These are phyloP conservation scores for Lindgomyces ingoldianus DNA, from an alignment of 495 filamentous ascomycete species.

Conservation along the genomic window DNA sequence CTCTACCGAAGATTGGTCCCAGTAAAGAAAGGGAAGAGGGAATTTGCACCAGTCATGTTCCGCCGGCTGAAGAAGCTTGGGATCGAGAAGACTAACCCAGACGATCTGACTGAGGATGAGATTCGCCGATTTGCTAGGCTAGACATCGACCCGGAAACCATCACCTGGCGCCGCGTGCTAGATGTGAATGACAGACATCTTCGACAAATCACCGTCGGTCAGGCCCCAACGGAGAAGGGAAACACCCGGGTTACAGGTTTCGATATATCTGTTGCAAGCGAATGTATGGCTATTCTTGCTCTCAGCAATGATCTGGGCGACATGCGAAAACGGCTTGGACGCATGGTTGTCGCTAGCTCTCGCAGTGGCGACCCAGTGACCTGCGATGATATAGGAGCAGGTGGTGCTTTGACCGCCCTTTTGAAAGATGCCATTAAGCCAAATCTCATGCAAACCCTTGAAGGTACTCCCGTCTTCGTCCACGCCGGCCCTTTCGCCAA, in stretches of 20 bases:
- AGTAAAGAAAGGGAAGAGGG: constrained; percentile 80
- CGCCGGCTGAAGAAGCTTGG: constrained; percentile 90
- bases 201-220: constrained; percentile 81
- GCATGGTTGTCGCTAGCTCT: constrained; percentile 95
- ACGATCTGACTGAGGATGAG: constrained; percentile 87
- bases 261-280: constrained; percentile 95
- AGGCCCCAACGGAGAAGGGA: constrained; percentile 87
- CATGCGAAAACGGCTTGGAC: constrained; percentile 89
- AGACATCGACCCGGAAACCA: constrained; percentile 94
- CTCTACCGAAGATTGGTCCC: constrained; percentile 90
- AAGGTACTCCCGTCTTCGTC: constrained; percentile 95
- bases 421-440: constrained; percentile 99
- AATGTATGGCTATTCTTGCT: constrained; percentile 97
- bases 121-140: constrained; percentile 82
- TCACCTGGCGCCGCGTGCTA: constrained; percentile 93
- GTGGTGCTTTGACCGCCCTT: constrained; percentile 86
- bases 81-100: constrained; percentile 89
- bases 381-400: constrained; percentile 90
- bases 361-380: constrained; percentile 85
- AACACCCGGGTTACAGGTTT: constrained; percentile 83
- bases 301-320: constrained; percentile 84
- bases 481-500: constrained; percentile 98
- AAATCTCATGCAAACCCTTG: constrained; percentile 96
- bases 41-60: constrained; percentile 88
- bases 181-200: constrained; percentile 97